Evolutionary conservation across 78 protist genomes (phyloP), one percentile per base, ranked within the genome.

Genomic region (Monosiga brevicollis): DNA sequence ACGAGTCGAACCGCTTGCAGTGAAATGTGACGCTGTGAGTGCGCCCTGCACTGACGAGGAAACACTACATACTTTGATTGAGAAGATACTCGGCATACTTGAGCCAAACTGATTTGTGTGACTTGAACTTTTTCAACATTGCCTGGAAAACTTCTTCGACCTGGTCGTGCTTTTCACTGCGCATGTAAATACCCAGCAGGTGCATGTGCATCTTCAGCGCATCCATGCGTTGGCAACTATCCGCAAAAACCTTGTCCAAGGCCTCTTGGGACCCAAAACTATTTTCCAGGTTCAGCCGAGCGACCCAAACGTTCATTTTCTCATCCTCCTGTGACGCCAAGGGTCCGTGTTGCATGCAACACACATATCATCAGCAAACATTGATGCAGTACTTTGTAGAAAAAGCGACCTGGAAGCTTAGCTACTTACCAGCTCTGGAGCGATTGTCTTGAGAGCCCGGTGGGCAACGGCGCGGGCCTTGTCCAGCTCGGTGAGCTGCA

Each of bases 261-360:
- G 87, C 9, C 41, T 85, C 95, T 1, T 76, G 62, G 0, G 87
- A 78, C 36, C 98, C 98, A 85, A 86, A 90, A 32, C 39, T 35
- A 42, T 87, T 84, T 84, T 97, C 98, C 26, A 97, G 87, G 79
- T 97, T 96, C 87, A 95, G 82, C 40, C 79, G 39, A 34, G 98
- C 97, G 35, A 87, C 88, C 97, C 97, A 96, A 40, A 97, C 87
- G 88, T 97, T 96, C 84, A 88, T n/a, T 74, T 81, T 84, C 86
- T 94, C 97, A 0, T 39, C 10, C 54, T 81, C 92, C 74, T 94
- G 90, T 54, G 82, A 93, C 73, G 35, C 70, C 39, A n/a, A n/a
- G n/a, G n/a, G n/a, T n/a, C n/a, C n/a, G n/a, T n/a, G n/a, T n/a
- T n/a, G n/a, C n/a, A n/a, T n/a, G n/a, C n/a, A n/a, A n/a, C n/a